Base-by-base conservation (phyloP, 2,329 filamentous ascomycete genomes). In the Chaetomium strumarium region DNA sequence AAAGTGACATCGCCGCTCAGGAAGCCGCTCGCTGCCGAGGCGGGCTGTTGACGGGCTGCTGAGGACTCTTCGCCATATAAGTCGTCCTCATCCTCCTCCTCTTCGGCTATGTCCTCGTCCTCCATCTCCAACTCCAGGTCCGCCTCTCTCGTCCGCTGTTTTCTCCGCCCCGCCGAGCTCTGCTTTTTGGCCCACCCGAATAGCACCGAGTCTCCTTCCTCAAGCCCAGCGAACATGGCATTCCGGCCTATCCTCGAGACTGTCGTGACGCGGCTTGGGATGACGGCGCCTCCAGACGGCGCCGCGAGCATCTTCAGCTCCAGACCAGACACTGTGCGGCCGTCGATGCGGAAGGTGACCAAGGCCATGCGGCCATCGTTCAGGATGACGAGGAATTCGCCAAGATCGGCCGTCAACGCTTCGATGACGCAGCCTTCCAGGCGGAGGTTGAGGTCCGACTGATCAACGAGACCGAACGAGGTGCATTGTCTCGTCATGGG, bases 281-380 rank as follows among this genome's bases (percentile, higher is more conserved):
- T 65, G 10, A 88, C 56, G 30, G 70, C 66, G 8, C 86, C 85
- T 10, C 87, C 86, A 20, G 78, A 75, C 49, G 88, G 81, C 37
- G 72, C 63, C 5, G 79, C 65, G 5, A 96, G 74, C 37, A 80
- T 70, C 57, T 81, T 83, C 49, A 99, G 71, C n/a, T 79, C 82
- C 55, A 99, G 76, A 1, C 90, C 90, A 24, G 91, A 95, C 2
- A 99, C 90, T 2, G 88, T 95, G 50, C 93, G 82, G 14, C 95
- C 93, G 66, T 96, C 91, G 55, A 96, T 81, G 50, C 83, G 84
- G 72, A 99, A 96, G 14, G 80, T 85, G 12, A 97, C 70, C 19
- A 93, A 78, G 10, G 83, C 83, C 44, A 96, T 75, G 17, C 80
- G 78, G 0, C 93, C 93, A 60, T 86, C 83, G 51, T 82, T 82